Evolutionary conservation across 805 yeast species (phyloP), one percentile per base, ranked within the genome.

Genomic region (Crinitomyces ghanaensis): DNA sequence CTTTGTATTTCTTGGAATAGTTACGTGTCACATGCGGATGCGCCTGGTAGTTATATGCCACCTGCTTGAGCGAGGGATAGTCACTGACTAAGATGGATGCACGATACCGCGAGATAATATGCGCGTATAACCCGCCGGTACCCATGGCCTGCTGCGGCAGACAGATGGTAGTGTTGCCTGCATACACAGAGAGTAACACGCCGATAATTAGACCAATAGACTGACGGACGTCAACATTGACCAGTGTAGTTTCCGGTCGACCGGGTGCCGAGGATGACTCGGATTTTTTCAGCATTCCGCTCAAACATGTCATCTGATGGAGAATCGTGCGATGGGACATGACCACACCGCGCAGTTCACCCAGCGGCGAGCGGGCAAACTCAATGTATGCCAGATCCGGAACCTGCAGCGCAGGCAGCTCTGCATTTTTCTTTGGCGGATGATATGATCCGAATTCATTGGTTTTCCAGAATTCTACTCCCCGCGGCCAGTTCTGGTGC

Each of bases 381-480:
- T 91, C 98, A 9, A 91, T 86, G 49, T 91, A 91, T 0, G 97
- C 95, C 38, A 91, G 60, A 48, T 83, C 93, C 1, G 86, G 82
- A 1, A 75, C 72, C 43, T 78, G 82, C 28, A 75, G 57, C 0
- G 80, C 72, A 1, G 86, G 83, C 2, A 68, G 66, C 13, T 67
- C 76, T 5, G 60, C 64, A 35, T 71, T 69, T 44, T 69, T 74
- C 3, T 74, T 68, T 19, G 72, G 68, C 1, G 62, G 60, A 32
- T 72, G 73, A 43, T 70, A 77, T 1, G 72, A 60, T 0, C 96
- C 96, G 60, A 88, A 68, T 47, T 86, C 96, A 15, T 81, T 76
- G 1, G 96, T 86, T 50, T 74, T 77, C 80, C 93, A 79, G 49
- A 78, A 68, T 9, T 68, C 66, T 36, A 82, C 68, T 23, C 82